Conservation (phyloP, 768 basidiomycete species). For the Lactarius trivialis region DNA sequence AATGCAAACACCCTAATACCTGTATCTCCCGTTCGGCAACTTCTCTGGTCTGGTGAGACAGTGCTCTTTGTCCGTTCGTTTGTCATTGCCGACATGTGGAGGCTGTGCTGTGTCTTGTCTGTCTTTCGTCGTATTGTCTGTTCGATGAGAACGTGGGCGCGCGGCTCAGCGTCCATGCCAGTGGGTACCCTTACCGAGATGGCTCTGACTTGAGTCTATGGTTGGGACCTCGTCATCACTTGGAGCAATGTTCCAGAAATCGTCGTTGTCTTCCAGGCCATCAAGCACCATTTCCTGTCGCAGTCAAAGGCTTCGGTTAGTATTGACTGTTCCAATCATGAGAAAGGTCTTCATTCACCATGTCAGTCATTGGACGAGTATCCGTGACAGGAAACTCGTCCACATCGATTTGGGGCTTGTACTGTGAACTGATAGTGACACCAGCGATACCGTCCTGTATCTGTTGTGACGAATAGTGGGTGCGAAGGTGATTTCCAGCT, state of each 20-base stretch:
- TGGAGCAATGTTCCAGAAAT: slow-evolving; percentile 54
- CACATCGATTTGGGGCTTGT: slow-evolving; percentile 51
- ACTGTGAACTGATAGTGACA: slow-evolving; percentile 42
- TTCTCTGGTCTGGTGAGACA: slow-evolving; percentile 28
- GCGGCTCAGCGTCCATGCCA: background rate
- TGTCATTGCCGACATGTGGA: background rate
- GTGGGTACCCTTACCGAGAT: slow-evolving; percentile 22
- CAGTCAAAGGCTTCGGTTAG: background rate
- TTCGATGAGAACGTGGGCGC: background rate
- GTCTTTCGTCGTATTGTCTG: background rate
- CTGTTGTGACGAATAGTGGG: slow-evolving; percentile 17
- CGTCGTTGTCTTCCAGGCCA: slow-evolving; percentile 60
- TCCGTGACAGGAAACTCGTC: slow-evolving; percentile 58
- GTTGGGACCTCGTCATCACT: slow-evolving; percentile 29
- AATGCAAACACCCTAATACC: slow-evolving; percentile 27
- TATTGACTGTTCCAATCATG: background rate
- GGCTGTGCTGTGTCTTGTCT: background rate
- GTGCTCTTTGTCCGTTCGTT: background rate
- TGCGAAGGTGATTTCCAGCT: slow-evolving; percentile 39
- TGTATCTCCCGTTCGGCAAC: slow-evolving; percentile 57
- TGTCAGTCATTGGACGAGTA: slow-evolving; percentile 60
- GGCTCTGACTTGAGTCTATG: slow-evolving; percentile 31
- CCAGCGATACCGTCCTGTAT: slow-evolving; percentile 66
- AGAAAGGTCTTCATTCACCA: slow-evolving; percentile 35
- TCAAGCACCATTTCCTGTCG: slow-evolving; percentile 59